Base-by-base conservation (phyloP, 345 rosid species). In the Iberis pinnata region DNA sequence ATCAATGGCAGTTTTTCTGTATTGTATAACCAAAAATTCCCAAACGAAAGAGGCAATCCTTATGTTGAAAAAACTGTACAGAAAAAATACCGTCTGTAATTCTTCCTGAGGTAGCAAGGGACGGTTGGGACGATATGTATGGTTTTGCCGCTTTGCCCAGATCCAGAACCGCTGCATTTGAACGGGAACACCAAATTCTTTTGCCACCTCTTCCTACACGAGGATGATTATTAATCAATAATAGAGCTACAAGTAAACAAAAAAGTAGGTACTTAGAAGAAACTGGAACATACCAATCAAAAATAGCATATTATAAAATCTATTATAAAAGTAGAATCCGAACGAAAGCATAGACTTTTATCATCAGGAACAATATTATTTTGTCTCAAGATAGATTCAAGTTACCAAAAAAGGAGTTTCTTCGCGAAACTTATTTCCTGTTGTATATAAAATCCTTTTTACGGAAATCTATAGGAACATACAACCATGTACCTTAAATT, bases 71-170 rank as follows among this genome's bases (percentile, higher is more conserved):
- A 1, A 27, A 16, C 38, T 25, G 27, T 12, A 40, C 8, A 4
- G 11, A 38, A 45, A 12, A 58, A 48, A 33, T 33, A 85, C 98
- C 57, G 81, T 70, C 68, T 80, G 96, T 49, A 79, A 62, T 76
- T 92, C 98, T 71, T 92, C 98, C 45, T 71, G 89, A 14, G 89
- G 74, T 39, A 78, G 73, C 51, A 92, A 53, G 32, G 98, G 97
- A 18, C 93, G 80, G 68, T 88, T 83, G 17, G 95, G 98, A 64
- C 98, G 96, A 62, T 88, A 88, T 4, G 98, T 92, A 70, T 92
- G 95, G 75, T 92, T 88, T 64, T 83, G 96, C 32, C 96, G 78
- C 84, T 92, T 92, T 48, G 95, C 96, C 98, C 98, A 92, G 38
- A 83, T 72, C 98, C 98, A 92, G 65, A 78, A 92, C 36, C 98